Evolutionary conservation across 148 eudicot species (phyloP).

Genomic region (Arbutus unedo): DNA sequence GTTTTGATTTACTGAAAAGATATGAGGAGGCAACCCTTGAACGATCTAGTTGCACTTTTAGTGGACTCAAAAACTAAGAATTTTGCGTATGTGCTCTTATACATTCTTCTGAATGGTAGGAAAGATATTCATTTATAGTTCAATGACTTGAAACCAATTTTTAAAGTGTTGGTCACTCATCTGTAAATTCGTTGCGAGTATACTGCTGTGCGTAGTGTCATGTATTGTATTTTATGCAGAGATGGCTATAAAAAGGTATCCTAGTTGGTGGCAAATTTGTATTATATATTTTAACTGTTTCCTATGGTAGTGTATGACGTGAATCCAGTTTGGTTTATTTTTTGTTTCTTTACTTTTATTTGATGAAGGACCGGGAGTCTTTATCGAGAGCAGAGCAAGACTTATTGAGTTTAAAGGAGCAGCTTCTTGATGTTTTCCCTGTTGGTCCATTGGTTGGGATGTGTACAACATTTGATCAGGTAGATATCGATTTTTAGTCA

Average conservation of each 20-base stretch:
- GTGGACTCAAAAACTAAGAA: neutral
- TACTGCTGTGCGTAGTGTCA: neutral
- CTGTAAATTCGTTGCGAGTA: neutral
- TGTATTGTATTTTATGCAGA: neutral
- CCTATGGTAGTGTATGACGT: neutral
- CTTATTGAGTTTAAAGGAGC: conserved; percentile 63
- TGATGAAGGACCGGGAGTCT: conserved; percentile 62
- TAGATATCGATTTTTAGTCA: conserved; percentile 16
- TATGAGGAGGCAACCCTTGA: neutral
- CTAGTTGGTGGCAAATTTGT: conserved; percentile 7
- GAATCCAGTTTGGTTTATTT: neutral
- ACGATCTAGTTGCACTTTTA: neutral
- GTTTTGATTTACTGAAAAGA: neutral
- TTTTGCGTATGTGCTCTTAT: neutral
- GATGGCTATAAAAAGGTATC: neutral
- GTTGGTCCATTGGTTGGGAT: conserved; percentile 75
- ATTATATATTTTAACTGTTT: neutral
- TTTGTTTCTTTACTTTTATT: neutral
- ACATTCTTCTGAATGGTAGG: neutral
- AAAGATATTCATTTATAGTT: neutral
- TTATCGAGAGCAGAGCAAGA: conserved; percentile 62
- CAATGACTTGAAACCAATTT: neutral
- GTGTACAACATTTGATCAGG: conserved; percentile 91
- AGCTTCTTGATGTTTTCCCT: conserved; percentile 69
- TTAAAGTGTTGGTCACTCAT: neutral